Evolutionary conservation across 2,329 filamentous ascomycete species (phyloP), one percentile per base, ranked within the genome.

Genomic region (Aureobasidium sp.): DNA sequence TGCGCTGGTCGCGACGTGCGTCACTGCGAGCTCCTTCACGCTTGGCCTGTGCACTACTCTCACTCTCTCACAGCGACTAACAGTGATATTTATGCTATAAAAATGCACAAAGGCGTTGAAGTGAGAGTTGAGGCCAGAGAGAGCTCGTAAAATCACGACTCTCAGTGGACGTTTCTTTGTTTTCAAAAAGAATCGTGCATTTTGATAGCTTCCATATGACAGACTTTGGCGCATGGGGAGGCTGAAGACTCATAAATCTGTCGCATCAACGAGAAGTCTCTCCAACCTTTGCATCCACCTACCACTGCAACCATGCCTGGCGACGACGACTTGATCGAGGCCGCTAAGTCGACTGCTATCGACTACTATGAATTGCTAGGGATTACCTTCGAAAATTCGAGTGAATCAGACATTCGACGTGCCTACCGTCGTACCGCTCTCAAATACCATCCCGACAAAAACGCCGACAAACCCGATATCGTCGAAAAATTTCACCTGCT

Each of bases 401-500:
- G 57, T 27, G 86, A 88, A 61, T 77, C 84, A n/a, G 88, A 91
- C 64, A 87, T 96, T 69, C 87, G 90, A 65, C 86, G 88, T 67
- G 91, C 90, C 48, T 97, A 93, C 80, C 85, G 91, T 63, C 89
- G 90, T 68, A 86, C 87, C 34, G 91, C 91, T 3, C 80, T 96
- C n/a, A 91, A 90, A 70, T 91, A 92, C 78, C 93, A 97, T 74
- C 93, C 93, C 1, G 93, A 97, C 81, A 96, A 97, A 77, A 86
- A 92, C 61, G 84, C 86, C 65, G 85, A 83, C 58, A 72, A 78
- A 63, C 75, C 77, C 5, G 76, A 77, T 68, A 90, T 94, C 67
- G 81, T 90, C 49, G 86, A 87, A 61, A 89, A 89, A 69, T 97
- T 95, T 79, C 89, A 96, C 74, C 80, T 89, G 1, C 85, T 96